Evolutionary conservation across 768 basidiomycete genomes (phyloP).

Genomic region (Lentinus brumalis): DNA sequence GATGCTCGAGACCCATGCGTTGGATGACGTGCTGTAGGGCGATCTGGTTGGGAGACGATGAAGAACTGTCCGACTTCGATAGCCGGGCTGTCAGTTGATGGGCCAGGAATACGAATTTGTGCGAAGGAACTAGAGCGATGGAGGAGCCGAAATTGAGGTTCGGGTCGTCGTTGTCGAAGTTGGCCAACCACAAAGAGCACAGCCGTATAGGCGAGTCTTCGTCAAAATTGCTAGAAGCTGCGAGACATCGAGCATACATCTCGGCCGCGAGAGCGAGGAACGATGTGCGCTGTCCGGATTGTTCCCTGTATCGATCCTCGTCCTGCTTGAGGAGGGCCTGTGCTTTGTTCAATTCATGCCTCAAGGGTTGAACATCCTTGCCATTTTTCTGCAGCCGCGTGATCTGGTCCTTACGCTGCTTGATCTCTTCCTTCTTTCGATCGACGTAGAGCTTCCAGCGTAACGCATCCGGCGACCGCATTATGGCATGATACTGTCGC

Average conservation of each 20-base stretch:
- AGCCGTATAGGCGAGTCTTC: conserved; percentile 79
- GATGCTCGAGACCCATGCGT: conserved; percentile 86
- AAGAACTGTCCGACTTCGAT: conserved; percentile 41
- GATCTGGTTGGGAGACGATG: conserved; percentile 44
- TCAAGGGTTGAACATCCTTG: conserved; percentile 33
- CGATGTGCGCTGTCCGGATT: conserved; percentile 46
- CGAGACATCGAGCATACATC: conserved; percentile 83
- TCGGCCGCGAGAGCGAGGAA: conserved; percentile 78
- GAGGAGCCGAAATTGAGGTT: conserved; percentile 42
- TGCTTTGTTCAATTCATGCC: conserved; percentile 40
- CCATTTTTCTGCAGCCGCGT: conserved; percentile 23
- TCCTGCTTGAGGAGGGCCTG: conserved; percentile 57
- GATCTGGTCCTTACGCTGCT: conserved; percentile 45
- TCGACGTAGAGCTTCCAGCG: conserved; percentile 72
- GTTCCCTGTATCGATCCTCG: conserved; percentile 42
- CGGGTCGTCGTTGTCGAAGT: conserved; percentile 65
- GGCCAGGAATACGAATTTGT: conserved; percentile 88
- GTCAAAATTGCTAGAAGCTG: conserved; percentile 70
- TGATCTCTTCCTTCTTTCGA: conserved; percentile 73
- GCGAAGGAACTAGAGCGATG: conserved; percentile 69
- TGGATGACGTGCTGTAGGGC: conserved; percentile 66
- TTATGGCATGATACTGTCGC: conserved; percentile 73
- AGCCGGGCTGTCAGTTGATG: conserved; percentile 95
- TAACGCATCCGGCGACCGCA: conserved; percentile 68
- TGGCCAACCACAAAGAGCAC: conserved; percentile 90